phyloP scores from a whole-genome alignment of 176 grass and related monocot species.

The Avena sativa region DNA sequence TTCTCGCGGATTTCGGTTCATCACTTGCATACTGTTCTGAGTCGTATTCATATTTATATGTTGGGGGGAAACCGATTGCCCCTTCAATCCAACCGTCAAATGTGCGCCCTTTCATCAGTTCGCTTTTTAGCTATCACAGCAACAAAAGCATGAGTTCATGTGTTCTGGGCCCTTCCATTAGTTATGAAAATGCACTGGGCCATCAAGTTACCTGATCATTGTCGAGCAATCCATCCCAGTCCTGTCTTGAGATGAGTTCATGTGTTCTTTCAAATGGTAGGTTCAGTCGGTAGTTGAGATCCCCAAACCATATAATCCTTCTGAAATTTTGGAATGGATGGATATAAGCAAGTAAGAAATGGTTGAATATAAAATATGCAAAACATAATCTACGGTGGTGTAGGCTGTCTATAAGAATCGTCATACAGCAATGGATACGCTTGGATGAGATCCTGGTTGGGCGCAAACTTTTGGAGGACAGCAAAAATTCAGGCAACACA shows the following conservation, averaged over 20 bases:
- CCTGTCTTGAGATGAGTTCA: constrained; percentile 70
- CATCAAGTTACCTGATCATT: constrained; percentile 72
- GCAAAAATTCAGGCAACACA: background rate
- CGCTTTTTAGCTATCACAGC: constrained; percentile 66
- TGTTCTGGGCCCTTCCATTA: no score
- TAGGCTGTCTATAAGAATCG: background rate
- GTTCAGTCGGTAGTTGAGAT: constrained; percentile 93
- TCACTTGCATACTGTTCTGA: constrained; percentile 70
- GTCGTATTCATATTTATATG: constrained; percentile 90
- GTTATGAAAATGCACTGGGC: constrained; percentile 27
- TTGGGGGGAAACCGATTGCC: constrained; percentile 74
- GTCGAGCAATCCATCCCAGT: constrained; percentile 71
- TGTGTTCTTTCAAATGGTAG: constrained; percentile 77
- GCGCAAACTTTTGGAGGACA: constrained; percentile 20
- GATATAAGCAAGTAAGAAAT: constrained; percentile 36
- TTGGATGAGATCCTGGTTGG: constrained; percentile 5
- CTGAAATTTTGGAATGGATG: constrained; percentile 56
- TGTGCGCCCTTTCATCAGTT: constrained; percentile 65
- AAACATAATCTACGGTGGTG: background rate
- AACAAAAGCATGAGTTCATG: constrained; percentile 30
- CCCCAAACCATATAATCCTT: constrained; percentile 92
- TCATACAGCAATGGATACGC: background rate
- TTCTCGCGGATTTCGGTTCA: constrained; percentile 58
- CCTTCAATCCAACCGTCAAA: constrained; percentile 96
- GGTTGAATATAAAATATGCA: constrained; percentile 28